These are phyloP conservation scores for Penicillium coffeae DNA, from an alignment of 495 filamentous ascomycete species.

Conservation along the genomic window DNA sequence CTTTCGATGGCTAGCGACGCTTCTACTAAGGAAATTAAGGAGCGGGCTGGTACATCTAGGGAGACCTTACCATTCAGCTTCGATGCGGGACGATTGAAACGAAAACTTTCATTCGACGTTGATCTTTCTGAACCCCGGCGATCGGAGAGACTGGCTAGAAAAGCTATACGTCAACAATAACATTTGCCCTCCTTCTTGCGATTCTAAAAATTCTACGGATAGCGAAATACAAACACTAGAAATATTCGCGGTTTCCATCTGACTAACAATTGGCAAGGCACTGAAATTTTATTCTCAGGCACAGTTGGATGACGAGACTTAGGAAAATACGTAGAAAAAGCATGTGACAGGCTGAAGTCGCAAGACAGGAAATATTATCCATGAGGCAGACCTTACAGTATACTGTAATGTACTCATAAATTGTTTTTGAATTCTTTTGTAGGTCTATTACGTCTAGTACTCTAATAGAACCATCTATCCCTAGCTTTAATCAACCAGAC, in stretches of 20 bases:
- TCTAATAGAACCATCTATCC: too few relatives aligned
- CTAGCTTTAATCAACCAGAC: too few relatives aligned
- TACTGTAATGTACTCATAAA: background rate
- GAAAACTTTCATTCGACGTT: background rate
- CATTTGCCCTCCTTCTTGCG: slow-evolving; percentile 1
- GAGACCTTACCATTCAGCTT: background rate
- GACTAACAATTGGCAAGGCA: background rate
- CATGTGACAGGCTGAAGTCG: background rate
- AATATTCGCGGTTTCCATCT: background rate
- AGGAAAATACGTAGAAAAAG: background rate
- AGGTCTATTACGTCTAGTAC: too few relatives aligned
- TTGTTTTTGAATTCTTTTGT: too few relatives aligned
- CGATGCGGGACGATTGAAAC: slow-evolving; percentile 5
- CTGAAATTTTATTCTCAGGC: background rate
- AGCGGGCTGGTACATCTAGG: slow-evolving; percentile 2
- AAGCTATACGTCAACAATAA: background rate
- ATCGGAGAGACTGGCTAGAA: slow-evolving; percentile 6
- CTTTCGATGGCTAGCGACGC: slow-evolving; percentile 4
- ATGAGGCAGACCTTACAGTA: background rate
- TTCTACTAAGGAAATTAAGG: slow-evolving; percentile 4
- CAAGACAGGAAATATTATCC: background rate
- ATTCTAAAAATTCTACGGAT: background rate
- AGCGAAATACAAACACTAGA: background rate
- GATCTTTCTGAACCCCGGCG: slow-evolving; percentile 3
- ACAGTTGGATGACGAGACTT: background rate